phyloP scores from a whole-genome alignment of 129 eudicot species.

The Flaveria linearis region DNA sequence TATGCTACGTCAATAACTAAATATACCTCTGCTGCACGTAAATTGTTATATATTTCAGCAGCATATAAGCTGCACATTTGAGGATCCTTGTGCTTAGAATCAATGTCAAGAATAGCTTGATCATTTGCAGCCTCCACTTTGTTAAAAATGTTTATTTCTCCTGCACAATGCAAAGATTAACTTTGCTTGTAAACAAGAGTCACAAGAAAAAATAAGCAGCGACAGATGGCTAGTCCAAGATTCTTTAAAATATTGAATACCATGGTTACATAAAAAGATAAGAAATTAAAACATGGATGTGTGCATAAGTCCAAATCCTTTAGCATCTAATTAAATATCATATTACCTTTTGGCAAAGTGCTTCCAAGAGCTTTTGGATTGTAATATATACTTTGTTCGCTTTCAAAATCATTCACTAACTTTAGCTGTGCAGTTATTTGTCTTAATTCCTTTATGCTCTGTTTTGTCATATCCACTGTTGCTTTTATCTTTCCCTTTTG shows the following conservation, averaged over 20 bases:
- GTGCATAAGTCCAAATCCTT: not conserved
- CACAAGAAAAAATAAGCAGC: constrained; percentile 3
- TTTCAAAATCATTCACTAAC: constrained; percentile 20
- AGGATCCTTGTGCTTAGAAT: constrained; percentile 75
- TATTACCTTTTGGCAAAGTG: constrained; percentile 29
- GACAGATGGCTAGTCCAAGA: not conserved
- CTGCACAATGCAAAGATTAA: constrained; percentile 32
- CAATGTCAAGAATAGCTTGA: constrained; percentile 54
- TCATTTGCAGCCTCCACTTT: constrained; percentile 42
- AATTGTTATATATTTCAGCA: constrained; percentile 56
- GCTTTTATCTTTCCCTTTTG: constrained; percentile 35
- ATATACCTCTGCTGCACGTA: constrained; percentile 70
- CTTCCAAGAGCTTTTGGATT: constrained; percentile 26
- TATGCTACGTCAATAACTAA: constrained; percentile 22
- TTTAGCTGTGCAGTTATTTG: constrained; percentile 35
- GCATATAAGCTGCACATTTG: constrained; percentile 81
- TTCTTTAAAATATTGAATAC: not conserved
- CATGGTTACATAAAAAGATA: not conserved
- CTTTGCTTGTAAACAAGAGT: constrained; percentile 7
- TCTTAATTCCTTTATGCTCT: constrained; percentile 44
- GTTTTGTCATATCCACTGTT: constrained; percentile 45
- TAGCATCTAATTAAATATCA: constrained; percentile 11
- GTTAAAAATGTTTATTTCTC: constrained; percentile 33
- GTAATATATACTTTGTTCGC: constrained; percentile 26
- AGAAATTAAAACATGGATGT: not conserved